A percentile compares a stretch with the other conserved stretches of the same genome.
These are phyloP conservation scores for Pittosporum tobira DNA, from an alignment of 129 eudicot species.

Conservation along the genomic window DNA sequence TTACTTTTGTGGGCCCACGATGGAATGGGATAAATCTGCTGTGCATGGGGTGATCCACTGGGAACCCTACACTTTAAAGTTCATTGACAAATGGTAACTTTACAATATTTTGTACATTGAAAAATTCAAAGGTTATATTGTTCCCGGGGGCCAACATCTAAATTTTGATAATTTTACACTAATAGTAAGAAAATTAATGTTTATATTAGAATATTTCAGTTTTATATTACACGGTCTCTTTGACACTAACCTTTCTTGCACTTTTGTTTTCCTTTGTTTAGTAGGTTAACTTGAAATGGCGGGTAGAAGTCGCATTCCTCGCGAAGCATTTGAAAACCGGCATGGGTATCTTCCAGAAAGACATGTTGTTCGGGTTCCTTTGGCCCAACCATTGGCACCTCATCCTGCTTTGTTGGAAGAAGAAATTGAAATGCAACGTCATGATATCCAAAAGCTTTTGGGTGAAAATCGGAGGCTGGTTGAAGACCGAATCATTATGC, in stretches of 20 bases:
- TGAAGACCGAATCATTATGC: slow-evolving; percentile 62
- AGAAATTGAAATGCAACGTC: slow-evolving; percentile 75
- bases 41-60: no score
- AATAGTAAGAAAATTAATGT: no score
- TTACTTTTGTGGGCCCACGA: no score
- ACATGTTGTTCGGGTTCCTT: slow-evolving; percentile 40
- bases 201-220: no score
- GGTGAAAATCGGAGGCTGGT: slow-evolving; percentile 63
- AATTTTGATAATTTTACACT: no score
- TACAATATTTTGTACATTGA: no score
- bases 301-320: slow-evolving; percentile 60
- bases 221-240: no score
- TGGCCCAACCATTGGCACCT: slow-evolving; percentile 45
- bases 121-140: no score
- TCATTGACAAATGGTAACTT: no score
- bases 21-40: no score
- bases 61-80: no score
- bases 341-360: slow-evolving; percentile 43
- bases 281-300: slow-evolving; percentile 39
- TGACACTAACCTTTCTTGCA: background rate
- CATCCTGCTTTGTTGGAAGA: slow-evolving; percentile 77
- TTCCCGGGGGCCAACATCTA: no score
- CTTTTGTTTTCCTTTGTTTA: background rate
- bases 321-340: slow-evolving; percentile 51
- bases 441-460: slow-evolving; percentile 64